Conservation (phyloP, 2,329 filamentous ascomycete genomes). For the Aspergillus aculeatinus region DNA sequence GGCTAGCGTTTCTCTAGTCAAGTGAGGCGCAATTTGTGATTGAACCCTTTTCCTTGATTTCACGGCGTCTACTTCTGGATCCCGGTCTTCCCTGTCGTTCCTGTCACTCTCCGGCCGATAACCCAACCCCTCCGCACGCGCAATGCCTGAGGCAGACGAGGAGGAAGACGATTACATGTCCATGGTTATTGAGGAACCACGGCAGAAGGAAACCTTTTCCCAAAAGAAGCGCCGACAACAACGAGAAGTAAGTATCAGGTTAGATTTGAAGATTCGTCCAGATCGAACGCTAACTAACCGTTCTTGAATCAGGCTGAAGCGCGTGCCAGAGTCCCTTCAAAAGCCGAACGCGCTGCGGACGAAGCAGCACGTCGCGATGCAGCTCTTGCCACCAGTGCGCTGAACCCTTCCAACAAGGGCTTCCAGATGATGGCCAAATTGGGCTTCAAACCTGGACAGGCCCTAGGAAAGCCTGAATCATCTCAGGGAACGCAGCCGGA, state of each 20-base stretch:
- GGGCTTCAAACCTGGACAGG: slow-evolving; percentile 76
- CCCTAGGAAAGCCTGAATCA: slow-evolving; percentile 64
- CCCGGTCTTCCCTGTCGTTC: not conserved
- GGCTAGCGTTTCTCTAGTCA: not conserved
- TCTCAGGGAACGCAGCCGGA: slow-evolving; percentile 6
- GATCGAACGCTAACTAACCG: slow-evolving; percentile 47
- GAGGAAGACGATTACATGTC: slow-evolving; percentile 95
- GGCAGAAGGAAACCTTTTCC: slow-evolving; percentile 60
- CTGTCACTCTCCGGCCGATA: slow-evolving; percentile 4
- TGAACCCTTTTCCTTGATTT: not conserved
- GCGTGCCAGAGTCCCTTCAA: slow-evolving; percentile 67
- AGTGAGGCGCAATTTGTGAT: not conserved
- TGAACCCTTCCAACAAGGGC: slow-evolving; percentile 77
- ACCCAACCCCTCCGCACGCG: slow-evolving; percentile 10
- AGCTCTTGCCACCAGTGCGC: slow-evolving; percentile 71
- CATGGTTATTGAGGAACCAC: slow-evolving; percentile 78
- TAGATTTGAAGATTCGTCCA: slow-evolving; percentile 18
- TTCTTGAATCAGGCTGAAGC: slow-evolving; percentile 58
- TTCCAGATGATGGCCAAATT: slow-evolving; percentile 96
- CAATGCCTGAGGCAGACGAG: slow-evolving; percentile 30
- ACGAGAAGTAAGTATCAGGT: slow-evolving; percentile 44
- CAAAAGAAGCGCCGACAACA: slow-evolving; percentile 58
- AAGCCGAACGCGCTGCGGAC: slow-evolving; percentile 75
- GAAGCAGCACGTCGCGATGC: slow-evolving; percentile 71
- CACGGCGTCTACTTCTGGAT: not conserved